Evolutionary conservation across 805 yeast species (phyloP), one percentile per base, ranked within the genome.

Genomic region (Wickerhamomyces chambardii): DNA sequence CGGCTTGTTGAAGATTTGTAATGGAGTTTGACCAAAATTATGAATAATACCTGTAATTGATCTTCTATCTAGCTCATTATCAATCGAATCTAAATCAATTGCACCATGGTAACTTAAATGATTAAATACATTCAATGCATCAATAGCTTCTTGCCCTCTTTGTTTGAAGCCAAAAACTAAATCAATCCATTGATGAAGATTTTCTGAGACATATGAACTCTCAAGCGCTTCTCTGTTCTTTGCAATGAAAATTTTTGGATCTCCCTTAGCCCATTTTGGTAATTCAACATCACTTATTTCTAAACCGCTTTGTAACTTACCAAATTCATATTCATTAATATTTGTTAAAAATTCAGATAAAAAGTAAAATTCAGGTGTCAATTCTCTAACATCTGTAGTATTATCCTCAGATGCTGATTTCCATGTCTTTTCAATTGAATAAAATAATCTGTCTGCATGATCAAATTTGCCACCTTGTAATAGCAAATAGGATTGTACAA

Each of bases 21-120:
- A 50, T 2, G 96, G 96, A 0, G 95, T 86, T 51, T 86, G 96
- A 0, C 96, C 96, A 64, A 86, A 86, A 55, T 86, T 86, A 51
- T 87, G 92, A 34, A 86, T 86, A 46, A 83, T 82, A 2, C 95
- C 89, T 17, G 85, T 81, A 3, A 82, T 68, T 1, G 95, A 90
- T 28, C 76, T 64, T 43, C 78, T 68, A 55, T 86, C 95, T 41
- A 70, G 66, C 27, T 77, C 85, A 50, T 85, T 89, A 40, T 73
- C 66, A 37, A 86, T 79, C 17, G 66, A 67, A 41, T 84, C 95
- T 36, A 86, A 59, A 51, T 86, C 76, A 15, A 84, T 78, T 0
- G 89, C 84, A 2, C 95, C 95, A 36, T 80, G 80, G 50, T 86
- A 86, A 37, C 95, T 84, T 43, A 83, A 63, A 52, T 79, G 84